Conservation (phyloP, 2,329 filamentous ascomycete species). For the Erysiphe pulchra region DNA sequence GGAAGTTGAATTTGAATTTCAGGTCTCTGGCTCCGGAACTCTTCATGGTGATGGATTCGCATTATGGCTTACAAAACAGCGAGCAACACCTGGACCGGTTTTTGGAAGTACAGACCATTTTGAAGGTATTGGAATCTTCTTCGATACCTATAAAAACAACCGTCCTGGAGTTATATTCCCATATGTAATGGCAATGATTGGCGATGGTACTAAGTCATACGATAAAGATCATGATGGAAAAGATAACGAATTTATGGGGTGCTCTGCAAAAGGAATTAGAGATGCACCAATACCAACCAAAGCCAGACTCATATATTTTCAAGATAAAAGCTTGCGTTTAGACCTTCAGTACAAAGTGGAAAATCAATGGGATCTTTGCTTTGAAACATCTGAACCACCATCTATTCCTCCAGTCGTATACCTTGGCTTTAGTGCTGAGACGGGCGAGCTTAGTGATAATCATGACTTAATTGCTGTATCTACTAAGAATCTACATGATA, state of each 20-base stretch:
- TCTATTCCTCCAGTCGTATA: constrained; percentile 57
- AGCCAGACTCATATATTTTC: constrained; percentile 79
- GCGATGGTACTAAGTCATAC: constrained; percentile 70
- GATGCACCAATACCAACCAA: constrained; percentile 59
- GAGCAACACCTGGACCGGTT: constrained; percentile 53
- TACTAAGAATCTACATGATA: constrained; percentile 70
- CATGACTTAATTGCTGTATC: constrained; percentile 81
- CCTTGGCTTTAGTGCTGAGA: constrained; percentile 64
- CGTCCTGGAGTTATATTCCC: constrained; percentile 85
- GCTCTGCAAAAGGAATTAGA: constrained; percentile 78
- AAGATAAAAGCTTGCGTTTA: constrained; percentile 73
- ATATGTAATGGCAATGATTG: constrained; percentile 95
- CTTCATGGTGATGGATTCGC: constrained; percentile 92
- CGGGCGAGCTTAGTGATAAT: constrained; percentile 88
- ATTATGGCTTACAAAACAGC: constrained; percentile 92
- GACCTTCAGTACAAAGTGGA: constrained; percentile 88
- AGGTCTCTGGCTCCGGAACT: constrained; percentile 67
- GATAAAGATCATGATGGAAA: constrained; percentile 92
- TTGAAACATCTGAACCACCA: constrained; percentile 43
- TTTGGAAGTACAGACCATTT: constrained; percentile 78
- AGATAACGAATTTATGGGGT: constrained; percentile 74
- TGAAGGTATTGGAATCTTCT: constrained; percentile 72
- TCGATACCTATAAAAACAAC: constrained; percentile 99
- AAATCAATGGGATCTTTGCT: constrained; percentile 73
- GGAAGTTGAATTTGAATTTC: constrained; percentile 93